These are phyloP conservation scores for Erucastrum elatum DNA, from an alignment of 345 rosid species.

Conservation along the genomic window DNA sequence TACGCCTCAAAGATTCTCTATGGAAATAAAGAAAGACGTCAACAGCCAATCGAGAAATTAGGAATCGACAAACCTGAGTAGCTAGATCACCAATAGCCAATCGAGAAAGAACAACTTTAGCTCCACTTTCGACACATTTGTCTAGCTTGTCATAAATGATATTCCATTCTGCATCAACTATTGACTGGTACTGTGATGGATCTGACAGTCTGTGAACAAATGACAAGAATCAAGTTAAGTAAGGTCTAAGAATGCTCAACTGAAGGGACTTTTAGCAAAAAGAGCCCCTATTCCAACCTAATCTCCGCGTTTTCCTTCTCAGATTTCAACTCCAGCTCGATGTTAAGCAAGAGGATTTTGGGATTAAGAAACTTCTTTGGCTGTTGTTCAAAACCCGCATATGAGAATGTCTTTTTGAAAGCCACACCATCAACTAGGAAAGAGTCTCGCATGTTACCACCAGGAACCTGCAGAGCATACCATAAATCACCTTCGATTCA, in stretches of 20 bases:
- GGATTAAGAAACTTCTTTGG: conserved; percentile 90
- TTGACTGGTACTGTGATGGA: conserved; percentile 96
- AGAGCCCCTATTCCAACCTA: conserved; percentile 49
- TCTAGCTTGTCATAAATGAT: conserved; percentile 97
- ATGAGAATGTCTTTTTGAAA: conserved; percentile 96
- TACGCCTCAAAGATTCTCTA: conserved; percentile 14
- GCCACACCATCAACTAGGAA: conserved; percentile 98
- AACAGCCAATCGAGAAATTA: conserved; percentile 1
- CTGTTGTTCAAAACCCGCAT: conserved; percentile 99
- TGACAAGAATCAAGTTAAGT: conserved; percentile 16
- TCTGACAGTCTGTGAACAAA: conserved; percentile 69
- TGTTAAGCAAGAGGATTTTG: conserved; percentile 77
- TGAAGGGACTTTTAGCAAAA: background rate
- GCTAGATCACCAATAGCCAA: conserved; percentile 98
- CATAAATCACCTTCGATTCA: conserved; percentile 14
- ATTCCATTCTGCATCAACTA: conserved; percentile 99
- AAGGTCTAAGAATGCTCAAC: conserved; percentile 9
- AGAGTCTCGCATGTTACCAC: conserved; percentile 96
- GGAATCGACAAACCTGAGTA: conserved; percentile 66
- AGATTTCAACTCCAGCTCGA: conserved; percentile 94
- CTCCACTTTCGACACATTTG: conserved; percentile 91
- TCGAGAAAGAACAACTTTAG: conserved; percentile 94
- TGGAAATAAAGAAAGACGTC: background rate
- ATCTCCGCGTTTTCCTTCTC: conserved; percentile 99
- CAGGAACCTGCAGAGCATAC: conserved; percentile 70